Evolutionary conservation across 768 basidiomycete species (phyloP), one percentile per base, ranked within the genome.

Genomic region (Agaricus sinodeliciosus): DNA sequence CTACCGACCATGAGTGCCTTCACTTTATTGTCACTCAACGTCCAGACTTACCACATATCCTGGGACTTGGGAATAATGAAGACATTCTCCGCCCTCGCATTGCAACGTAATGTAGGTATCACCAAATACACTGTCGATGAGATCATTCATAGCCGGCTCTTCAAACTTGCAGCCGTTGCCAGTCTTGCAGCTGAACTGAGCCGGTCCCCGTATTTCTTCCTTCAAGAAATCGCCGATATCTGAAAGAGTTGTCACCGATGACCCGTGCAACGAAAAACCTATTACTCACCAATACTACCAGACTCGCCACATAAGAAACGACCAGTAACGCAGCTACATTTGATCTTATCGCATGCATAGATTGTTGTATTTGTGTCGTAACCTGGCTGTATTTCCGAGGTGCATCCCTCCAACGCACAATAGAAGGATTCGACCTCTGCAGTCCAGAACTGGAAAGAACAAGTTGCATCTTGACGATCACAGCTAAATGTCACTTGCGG

Each of bases 401-500:
- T 65, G 64, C 96, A 98, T 15, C 78, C 65, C 40, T 88, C 76
- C 49, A 99, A 76, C 9, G 81, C 81, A 68, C 96, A 99, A 69
- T 96, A 97, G 69, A 99, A 98, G 0, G 92, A 94, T 65, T 99
- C 95, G 51, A 92, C 79, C 60, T 89, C 76, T 5, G 87, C 93
- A 8, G 93, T 91, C 96, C 96, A 99, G 72, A 99, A 99, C 68
- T 99, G 94, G 77, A 99, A 99, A 19, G 83, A 81, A 65, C 96
- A 99, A 0, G 81, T 80, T 3, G 71, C 69, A 11, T 76, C 71
- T 1, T 64, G 55, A 16, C 71, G 78, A 54, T 90, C 83, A 70
- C 96, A 99, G 58, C 87, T 86, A 67, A 99, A 99, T 0, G 96
- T 98, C 2, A 97, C 94, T 66, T 98, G 94, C 0, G 95, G 94